Base-by-base conservation (phyloP, 164 flowering plant genomes). In the Pachysandra terminalis region DNA sequence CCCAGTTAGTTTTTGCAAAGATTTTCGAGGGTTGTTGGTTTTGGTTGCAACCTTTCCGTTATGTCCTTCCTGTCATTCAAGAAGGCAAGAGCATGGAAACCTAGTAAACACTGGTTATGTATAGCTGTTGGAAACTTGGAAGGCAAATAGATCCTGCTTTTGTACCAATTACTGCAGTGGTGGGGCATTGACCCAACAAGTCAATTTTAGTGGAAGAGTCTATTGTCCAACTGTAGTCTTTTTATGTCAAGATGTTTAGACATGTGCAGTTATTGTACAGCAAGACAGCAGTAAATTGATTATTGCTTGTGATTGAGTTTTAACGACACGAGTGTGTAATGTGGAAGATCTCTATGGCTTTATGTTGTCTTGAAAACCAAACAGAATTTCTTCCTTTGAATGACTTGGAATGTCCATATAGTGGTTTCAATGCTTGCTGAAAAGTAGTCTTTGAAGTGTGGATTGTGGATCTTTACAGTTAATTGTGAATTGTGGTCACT, bases 1-100 rank as follows among this genome's bases (percentile, higher is more conserved):
- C 82, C 80, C 90, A 79, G 84, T 85, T 90, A 83, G n/a, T 82
- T 80, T 81, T 83, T 73, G 74, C 81, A 69, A 79, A 81, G 71
- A 69, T 81, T 77, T 76, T 78, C 70, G 54, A 67, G n/a, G 74
- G 76, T 80, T 81, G 75, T 84, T 83, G 84, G 67, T 77, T 82
- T 82, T 81, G 80, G 79, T 82, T 78, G 79, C 70, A 41, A 73
- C 81, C 71, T 63, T 74, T 75, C 76, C 76, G 77, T 78, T 70
- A 15, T 73, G 71, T 72, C 66, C 73, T 61, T 70, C 74, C 77
- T 73, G 73, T 80, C 89, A 77, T 71, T 82, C 79, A 81, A 76
- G 89, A 78, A 74, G 81, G n/a, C n/a, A 77, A 77, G 81, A 64
- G 74, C 61, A 69, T 75, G 85, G 71, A 77, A 77, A 78, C 66